Evolutionary conservation across 2,329 filamentous ascomycete genomes (phyloP).

Genomic region (Monosporascus sp.): DNA sequence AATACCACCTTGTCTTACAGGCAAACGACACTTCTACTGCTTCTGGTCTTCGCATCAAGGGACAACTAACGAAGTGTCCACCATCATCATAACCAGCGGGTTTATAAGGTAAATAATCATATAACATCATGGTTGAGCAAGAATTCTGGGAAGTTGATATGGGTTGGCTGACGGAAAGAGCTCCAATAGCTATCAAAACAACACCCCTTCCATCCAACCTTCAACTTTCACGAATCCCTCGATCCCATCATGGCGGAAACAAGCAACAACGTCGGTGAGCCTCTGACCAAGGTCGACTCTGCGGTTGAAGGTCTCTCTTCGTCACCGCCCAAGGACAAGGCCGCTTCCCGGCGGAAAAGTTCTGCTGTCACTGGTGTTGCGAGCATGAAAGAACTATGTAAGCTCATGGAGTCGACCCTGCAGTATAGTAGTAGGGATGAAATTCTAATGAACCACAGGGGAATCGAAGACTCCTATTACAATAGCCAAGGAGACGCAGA

Average conservation of each 20-base stretch:
- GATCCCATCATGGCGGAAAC: conserved; percentile 4
- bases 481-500: conserved; percentile 78
- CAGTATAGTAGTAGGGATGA: conserved; percentile 5
- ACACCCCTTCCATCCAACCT: background rate
- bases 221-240: conserved; percentile 1
- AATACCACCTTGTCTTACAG: conserved; percentile 10
- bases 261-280: conserved; percentile 23
- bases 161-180: background rate
- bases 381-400: conserved; percentile 85
- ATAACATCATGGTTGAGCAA: too few relatives aligned
- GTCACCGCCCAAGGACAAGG: conserved; percentile 61
- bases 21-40: background rate
- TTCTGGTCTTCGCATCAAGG: background rate
- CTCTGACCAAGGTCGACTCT: conserved; percentile 85
- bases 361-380: conserved; percentile 67
- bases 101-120: background rate
- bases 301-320: conserved; percentile 74
- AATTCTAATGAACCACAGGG: conserved; percentile 45
- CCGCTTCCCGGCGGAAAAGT: conserved; percentile 60
- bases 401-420: conserved; percentile 27
- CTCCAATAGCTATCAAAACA: background rate
- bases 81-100: background rate
- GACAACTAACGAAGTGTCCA: background rate
- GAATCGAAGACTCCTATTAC: conserved; percentile 65
- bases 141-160: background rate